A percentile compares a stretch with the other conserved stretches of the same genome.
Evolutionary conservation across 2,329 filamentous ascomycete genomes (phyloP).

Genomic region (Metarhizium robertsii): DNA sequence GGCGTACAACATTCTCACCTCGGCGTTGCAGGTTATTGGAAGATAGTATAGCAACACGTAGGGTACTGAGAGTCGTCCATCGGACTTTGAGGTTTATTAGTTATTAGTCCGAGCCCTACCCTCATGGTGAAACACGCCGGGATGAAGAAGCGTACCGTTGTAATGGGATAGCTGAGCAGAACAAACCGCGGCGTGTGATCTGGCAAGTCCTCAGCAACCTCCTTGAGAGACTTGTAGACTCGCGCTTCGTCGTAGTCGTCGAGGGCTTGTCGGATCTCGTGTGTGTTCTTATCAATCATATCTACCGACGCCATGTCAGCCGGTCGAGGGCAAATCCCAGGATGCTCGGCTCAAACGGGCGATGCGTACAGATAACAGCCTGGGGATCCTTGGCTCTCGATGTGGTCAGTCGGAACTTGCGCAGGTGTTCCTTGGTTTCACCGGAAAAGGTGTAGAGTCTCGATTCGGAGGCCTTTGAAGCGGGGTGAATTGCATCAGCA

Average conservation of each 20-base stretch:
- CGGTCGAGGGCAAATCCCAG: not conserved
- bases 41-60: slow-evolving; percentile 95
- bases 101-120: not conserved
- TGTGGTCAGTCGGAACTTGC: slow-evolving; percentile 89
- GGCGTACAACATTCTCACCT: slow-evolving; percentile 87
- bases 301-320: slow-evolving; percentile 41
- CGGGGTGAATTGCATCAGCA: not conserved
- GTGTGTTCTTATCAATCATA: slow-evolving; percentile 78
- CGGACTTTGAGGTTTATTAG: slow-evolving; percentile 42
- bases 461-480: slow-evolving; percentile 57
- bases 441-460: slow-evolving; percentile 87
- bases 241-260: slow-evolving; percentile 52
- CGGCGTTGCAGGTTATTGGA: slow-evolving; percentile 80
- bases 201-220: slow-evolving; percentile 80
- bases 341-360: not conserved
- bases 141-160: slow-evolving; percentile 46
- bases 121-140: not conserved
- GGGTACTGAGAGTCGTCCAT: slow-evolving; percentile 77
- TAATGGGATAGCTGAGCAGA: slow-evolving; percentile 83
- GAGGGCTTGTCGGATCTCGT: slow-evolving; percentile 70
- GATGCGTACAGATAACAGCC: slow-evolving; percentile 73
- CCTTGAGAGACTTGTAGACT: slow-evolving; percentile 72
- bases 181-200: slow-evolving; percentile 88
- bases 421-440: slow-evolving; percentile 80
- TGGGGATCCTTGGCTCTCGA: slow-evolving; percentile 80